Evolutionary conservation across 1,284 basidiomycete species (phyloP).

Genomic region (Cryptococcus neoformans): DNA sequence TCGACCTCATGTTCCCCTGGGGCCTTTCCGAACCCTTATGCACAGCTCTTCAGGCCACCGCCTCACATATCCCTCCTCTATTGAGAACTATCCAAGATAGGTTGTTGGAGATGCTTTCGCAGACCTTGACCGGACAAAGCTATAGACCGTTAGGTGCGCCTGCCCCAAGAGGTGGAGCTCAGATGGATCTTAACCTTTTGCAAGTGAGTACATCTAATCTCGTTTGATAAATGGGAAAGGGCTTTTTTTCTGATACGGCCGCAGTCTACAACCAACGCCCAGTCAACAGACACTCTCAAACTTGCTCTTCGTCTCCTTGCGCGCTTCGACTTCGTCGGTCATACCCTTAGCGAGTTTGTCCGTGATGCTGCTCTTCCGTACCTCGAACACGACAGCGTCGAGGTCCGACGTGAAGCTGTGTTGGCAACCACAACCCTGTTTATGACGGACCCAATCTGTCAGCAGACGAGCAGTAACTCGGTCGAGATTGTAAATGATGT

Average conservation of each 20-base stretch:
- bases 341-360: slow-evolving; percentile 95
- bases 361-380: slow-evolving; percentile 89
- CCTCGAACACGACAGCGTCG: slow-evolving; percentile 86
- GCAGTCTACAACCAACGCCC: slow-evolving; percentile 44
- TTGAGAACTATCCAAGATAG: slow-evolving; percentile 92
- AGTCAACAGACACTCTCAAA: slow-evolving; percentile 71
- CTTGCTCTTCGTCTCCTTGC: slow-evolving; percentile 87
- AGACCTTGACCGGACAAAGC: slow-evolving; percentile 73
- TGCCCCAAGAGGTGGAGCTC: slow-evolving; percentile 48
- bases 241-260: slow-evolving; percentile 21
- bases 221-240: neutral
- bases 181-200: slow-evolving; percentile 60
- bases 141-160: slow-evolving; percentile 81
- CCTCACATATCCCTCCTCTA: slow-evolving; percentile 83
- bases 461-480: slow-evolving; percentile 92
- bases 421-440: slow-evolving; percentile 89
- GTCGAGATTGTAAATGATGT: slow-evolving; percentile 98
- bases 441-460: slow-evolving; percentile 93
- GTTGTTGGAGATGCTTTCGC: slow-evolving; percentile 75
- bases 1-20: slow-evolving; percentile 95
- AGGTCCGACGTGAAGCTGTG: slow-evolving; percentile 87
- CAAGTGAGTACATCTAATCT: slow-evolving; percentile 52
- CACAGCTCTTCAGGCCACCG: slow-evolving; percentile 81
- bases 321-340: slow-evolving; percentile 89
- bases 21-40: slow-evolving; percentile 88